Evolutionary conservation across 2,329 filamentous ascomycete species (phyloP).

Genomic region (Ilyonectria sp.): DNA sequence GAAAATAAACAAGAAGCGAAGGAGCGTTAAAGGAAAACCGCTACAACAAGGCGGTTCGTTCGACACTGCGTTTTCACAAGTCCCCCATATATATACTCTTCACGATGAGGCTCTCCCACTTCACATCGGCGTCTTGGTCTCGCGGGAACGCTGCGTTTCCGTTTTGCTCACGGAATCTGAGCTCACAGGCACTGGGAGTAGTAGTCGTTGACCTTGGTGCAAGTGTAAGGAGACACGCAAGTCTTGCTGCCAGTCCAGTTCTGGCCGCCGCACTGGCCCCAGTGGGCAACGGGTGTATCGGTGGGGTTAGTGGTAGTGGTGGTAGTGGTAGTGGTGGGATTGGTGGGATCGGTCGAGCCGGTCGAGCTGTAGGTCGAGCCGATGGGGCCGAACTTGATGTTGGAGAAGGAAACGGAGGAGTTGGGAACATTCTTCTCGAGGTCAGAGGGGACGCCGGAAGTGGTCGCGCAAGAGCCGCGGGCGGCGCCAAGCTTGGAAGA

Average conservation of each 20-base stretch:
- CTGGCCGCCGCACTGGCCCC: conserved; percentile 57
- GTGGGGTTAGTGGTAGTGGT: conserved; percentile 19
- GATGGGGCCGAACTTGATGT: conserved; percentile 72
- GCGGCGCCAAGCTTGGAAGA: conserved; percentile 62
- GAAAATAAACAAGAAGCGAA: conserved; percentile 10
- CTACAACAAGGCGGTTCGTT: neutral
- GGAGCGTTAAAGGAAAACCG: neutral
- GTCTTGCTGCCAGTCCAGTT: conserved; percentile 54
- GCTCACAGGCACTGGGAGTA: conserved; percentile 60
- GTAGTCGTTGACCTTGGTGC: conserved; percentile 56
- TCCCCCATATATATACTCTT: neutral
- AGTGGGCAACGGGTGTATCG: conserved; percentile 45
- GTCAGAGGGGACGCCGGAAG: conserved; percentile 65
- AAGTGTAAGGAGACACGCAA: conserved; percentile 55
- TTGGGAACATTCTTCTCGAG: conserved; percentile 63
- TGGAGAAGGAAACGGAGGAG: conserved; percentile 70
- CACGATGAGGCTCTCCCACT: neutral
- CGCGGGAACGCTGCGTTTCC: neutral
- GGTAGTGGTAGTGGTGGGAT: neutral
- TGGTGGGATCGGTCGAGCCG: conserved; percentile 11
- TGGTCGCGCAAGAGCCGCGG: conserved; percentile 69
- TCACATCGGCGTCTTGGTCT: neutral
- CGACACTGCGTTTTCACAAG: neutral
- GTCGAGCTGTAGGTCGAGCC: conserved; percentile 63
- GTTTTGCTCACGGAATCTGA: neutral